A percentile compares a stretch with the other conserved stretches of the same genome.
Evolutionary conservation across 2,329 filamentous ascomycete genomes (phyloP).

Genomic region (Xylaria polymorpha): DNA sequence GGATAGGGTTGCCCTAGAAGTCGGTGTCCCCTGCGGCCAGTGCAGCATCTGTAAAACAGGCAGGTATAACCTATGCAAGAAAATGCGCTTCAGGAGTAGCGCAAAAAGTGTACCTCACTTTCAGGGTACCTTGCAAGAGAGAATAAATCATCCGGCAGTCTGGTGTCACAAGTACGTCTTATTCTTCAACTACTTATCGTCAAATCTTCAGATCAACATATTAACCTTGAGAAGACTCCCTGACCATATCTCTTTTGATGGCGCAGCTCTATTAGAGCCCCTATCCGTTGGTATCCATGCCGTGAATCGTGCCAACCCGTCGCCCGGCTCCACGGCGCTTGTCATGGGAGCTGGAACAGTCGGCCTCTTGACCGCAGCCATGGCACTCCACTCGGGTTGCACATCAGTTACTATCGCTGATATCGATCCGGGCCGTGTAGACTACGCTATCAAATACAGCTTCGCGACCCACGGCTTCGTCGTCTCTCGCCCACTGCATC

Average conservation of each 20-base stretch:
- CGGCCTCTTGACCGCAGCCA: constrained; percentile 71
- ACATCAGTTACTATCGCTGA: constrained; percentile 70
- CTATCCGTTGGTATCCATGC: constrained; percentile 72
- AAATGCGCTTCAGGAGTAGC: constrained; percentile 70
- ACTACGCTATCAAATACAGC: constrained; percentile 67
- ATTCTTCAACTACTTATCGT: not conserved
- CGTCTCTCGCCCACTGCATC: constrained; percentile 59
- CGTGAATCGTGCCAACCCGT: constrained; percentile 64
- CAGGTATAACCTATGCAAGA: constrained; percentile 72
- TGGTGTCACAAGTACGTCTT: constrained; percentile 70
- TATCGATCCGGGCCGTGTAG: constrained; percentile 68
- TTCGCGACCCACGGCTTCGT: constrained; percentile 71
- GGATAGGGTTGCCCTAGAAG: constrained; percentile 63
- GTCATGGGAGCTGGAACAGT: constrained; percentile 74
- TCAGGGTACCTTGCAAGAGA: constrained; percentile 71
- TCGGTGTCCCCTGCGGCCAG: constrained; percentile 54
- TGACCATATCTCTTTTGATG: constrained; percentile 67
- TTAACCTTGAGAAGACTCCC: constrained; percentile 61
- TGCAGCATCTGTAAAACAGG: constrained; percentile 59
- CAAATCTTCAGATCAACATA: constrained; percentile 7
- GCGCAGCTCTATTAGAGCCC: constrained; percentile 70
- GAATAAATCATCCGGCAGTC: constrained; percentile 69
- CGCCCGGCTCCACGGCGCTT: constrained; percentile 67
- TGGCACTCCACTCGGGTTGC: constrained; percentile 70
- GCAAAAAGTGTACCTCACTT: constrained; percentile 73